phyloP scores from a whole-genome alignment of 1,139 yeast genomes.

The Spencermartinsiella ligniputridi region DNA sequence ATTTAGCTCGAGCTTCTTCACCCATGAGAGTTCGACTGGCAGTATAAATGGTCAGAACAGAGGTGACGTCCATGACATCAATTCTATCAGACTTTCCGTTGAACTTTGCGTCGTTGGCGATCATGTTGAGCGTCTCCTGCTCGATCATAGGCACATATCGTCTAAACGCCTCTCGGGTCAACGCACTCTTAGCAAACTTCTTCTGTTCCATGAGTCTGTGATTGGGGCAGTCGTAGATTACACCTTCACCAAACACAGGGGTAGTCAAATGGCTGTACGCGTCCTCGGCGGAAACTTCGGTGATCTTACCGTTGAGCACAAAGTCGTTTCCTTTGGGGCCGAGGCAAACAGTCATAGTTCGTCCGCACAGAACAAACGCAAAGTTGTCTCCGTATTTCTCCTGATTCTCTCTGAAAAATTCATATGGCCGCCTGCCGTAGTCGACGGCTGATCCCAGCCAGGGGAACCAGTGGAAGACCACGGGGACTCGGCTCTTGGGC shows the following conservation, averaged over 20 bases:
- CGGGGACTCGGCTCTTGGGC: conserved; percentile 58
- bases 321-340: conserved; percentile 99
- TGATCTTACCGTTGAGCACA: conserved; percentile 82
- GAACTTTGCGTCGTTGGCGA: conserved; percentile 46
- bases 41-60: conserved; percentile 94
- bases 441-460: conserved; percentile 90
- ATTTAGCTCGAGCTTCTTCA: conserved; percentile 79
- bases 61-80: conserved; percentile 79
- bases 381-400: conserved; percentile 86
- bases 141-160: conserved; percentile 83
- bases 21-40: conserved; percentile 91
- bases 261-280: conserved; percentile 94
- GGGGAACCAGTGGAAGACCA: conserved; percentile 90
- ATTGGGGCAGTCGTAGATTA: conserved; percentile 94
- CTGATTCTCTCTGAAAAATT: conserved; percentile 75
- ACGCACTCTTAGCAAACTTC: conserved; percentile 88
- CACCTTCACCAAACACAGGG: conserved; percentile 97
- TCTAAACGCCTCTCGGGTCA: conserved; percentile 80
- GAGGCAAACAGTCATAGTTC: conserved; percentile 88
- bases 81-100: conserved; percentile 47
- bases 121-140: conserved; percentile 68
- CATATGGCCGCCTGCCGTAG: conserved; percentile 92
- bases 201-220: conserved; percentile 94
- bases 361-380: conserved; percentile 83
- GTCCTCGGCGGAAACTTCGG: conserved; percentile 92